Conservation (phyloP, 1,284 basidiomycete species). For the Volvariella volvacea region DNA sequence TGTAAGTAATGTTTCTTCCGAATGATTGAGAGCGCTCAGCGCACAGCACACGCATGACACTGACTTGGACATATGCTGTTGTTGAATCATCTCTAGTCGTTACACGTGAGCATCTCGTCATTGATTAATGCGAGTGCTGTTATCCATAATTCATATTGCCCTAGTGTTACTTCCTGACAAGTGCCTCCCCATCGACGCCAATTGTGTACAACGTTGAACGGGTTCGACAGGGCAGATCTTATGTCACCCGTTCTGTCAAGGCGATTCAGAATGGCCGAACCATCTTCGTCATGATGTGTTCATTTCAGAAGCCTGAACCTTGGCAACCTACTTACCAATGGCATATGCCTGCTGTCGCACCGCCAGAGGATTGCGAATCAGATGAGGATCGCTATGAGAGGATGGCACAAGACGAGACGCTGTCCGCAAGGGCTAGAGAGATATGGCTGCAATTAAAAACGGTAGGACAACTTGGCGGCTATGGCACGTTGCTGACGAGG, state of each 20-base stretch:
- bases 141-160: neutral
- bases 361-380: slow-evolving; percentile 60
- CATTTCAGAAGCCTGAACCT: slow-evolving; percentile 79
- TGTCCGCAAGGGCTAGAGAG: slow-evolving; percentile 21
- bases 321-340: slow-evolving; percentile 64
- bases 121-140: neutral
- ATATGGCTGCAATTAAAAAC: neutral
- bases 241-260: slow-evolving; percentile 68
- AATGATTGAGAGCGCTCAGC: slow-evolving; percentile 1
- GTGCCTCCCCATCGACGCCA: slow-evolving; percentile 70
- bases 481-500: neutral
- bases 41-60: too few relatives aligned
- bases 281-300: slow-evolving; percentile 82
- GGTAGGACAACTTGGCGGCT: neutral
- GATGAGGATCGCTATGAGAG: slow-evolving; percentile 43
- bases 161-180: slow-evolving; percentile 78
- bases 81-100: neutral
- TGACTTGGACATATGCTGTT: too few relatives aligned
- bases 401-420: slow-evolving; percentile 23
- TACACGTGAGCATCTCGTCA: neutral
- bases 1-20: slow-evolving; percentile 36
- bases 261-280: slow-evolving; percentile 65
- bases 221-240: slow-evolving; percentile 76
- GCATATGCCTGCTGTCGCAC: slow-evolving; percentile 53
- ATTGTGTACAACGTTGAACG: slow-evolving; percentile 84